Percentiles rank a stretch among this genome's conserved stretches.
Evolutionary conservation across 495 filamentous ascomycete species (phyloP).

Genomic region (Penicillium waksmanii): DNA sequence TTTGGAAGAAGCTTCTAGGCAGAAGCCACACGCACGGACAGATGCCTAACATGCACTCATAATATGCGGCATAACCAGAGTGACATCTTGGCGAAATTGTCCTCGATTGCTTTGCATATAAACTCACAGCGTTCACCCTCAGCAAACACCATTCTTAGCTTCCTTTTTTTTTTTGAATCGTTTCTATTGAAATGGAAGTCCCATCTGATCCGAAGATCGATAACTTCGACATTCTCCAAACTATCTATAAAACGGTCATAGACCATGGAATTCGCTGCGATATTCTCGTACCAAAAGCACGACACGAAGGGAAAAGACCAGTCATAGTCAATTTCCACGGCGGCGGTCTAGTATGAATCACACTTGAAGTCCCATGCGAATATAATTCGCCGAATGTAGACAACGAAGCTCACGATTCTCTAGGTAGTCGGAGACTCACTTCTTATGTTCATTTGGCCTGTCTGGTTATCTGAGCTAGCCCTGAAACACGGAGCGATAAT

Average conservation of each 20-base stretch:
- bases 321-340: not conserved
- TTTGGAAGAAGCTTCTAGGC: no score
- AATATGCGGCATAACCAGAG: no score
- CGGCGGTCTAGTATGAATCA: not conserved
- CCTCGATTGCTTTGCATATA: not conserved
- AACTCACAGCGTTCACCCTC: not conserved
- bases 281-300: not conserved
- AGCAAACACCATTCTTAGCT: not conserved
- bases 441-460: not conserved
- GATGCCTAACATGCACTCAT: no score
- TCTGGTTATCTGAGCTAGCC: not conserved
- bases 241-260: not conserved
- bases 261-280: not conserved
- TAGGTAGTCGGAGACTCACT: conserved; percentile 4
- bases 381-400: not conserved
- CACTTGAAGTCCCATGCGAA: not conserved
- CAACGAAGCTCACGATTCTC: not conserved
- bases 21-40: no score
- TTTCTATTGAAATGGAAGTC: not conserved
- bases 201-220: conserved; percentile 1
- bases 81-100: no score
- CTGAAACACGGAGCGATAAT: not conserved
- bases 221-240: not conserved
- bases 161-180: not conserved
- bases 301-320: not conserved